phyloP scores from a whole-genome alignment of 352 stramenopile species.

The Globisporangium barbulae region DNA sequence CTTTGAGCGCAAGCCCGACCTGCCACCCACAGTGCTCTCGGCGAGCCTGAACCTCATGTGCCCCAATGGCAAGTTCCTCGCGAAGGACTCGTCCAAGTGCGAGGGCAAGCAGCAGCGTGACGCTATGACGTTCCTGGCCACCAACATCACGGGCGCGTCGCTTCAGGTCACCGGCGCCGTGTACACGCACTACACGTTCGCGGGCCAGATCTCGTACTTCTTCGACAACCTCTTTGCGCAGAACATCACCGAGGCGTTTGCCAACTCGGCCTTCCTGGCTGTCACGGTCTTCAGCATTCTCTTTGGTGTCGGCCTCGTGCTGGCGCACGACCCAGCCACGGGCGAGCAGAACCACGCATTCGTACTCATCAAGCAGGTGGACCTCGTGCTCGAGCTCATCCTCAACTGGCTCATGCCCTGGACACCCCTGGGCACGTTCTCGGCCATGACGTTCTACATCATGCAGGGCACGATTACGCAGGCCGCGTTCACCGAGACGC shows the following conservation, averaged over 20 bases:
- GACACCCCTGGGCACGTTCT: slow-evolving; percentile 45
- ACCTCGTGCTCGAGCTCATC: slow-evolving; percentile 63
- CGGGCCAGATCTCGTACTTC: slow-evolving; percentile 48
- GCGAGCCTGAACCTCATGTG: slow-evolving; percentile 46
- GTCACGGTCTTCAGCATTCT: slow-evolving; percentile 59
- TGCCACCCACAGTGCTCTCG: slow-evolving; percentile 13
- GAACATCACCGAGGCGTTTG: slow-evolving; percentile 58
- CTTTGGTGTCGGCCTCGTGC: slow-evolving; percentile 42
- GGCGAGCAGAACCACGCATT: slow-evolving; percentile 48
- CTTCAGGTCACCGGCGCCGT: slow-evolving; percentile 29
- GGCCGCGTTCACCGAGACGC: slow-evolving; percentile 27
- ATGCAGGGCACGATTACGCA: slow-evolving; percentile 40
- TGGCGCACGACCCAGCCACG: slow-evolving; percentile 38
- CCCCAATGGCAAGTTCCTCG: slow-evolving; percentile 49
- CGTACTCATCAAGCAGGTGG: slow-evolving; percentile 51
- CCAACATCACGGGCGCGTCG: slow-evolving; percentile 51
- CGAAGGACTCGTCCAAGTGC: slow-evolving; percentile 21
- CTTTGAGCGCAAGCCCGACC: slow-evolving; percentile 22
- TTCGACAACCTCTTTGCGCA: slow-evolving; percentile 48
- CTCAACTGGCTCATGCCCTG: slow-evolving; percentile 64
- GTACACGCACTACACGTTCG: slow-evolving; percentile 33
- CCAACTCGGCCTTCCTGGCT: slow-evolving; percentile 38
- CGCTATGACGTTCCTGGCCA: slow-evolving; percentile 29
- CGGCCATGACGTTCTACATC: slow-evolving; percentile 50
- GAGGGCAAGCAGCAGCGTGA: slow-evolving; percentile 25